phyloP scores from a whole-genome alignment of 2,329 filamentous ascomycete genomes.

The Teratosphaeria pseudoeucalypti region DNA sequence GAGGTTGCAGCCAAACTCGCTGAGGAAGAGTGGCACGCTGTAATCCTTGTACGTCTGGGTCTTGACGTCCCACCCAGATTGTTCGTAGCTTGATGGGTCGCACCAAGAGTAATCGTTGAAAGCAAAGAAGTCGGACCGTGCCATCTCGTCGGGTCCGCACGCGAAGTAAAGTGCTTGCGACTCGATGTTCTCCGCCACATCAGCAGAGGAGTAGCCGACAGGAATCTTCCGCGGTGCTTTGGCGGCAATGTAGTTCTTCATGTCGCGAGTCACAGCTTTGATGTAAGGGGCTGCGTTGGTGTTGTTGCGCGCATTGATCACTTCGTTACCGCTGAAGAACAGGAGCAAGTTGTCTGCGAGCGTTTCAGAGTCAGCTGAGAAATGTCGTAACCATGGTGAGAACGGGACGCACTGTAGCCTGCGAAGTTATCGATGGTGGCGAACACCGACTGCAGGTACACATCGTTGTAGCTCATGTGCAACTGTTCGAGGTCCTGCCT shows the following conservation, averaged over 20 bases:
- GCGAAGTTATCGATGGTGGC: conserved; percentile 77
- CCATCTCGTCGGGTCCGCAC: conserved; percentile 68
- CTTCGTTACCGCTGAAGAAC: conserved; percentile 72
- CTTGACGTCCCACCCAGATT: conserved; percentile 76
- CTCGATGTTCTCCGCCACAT: conserved; percentile 73
- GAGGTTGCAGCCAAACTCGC: conserved; percentile 82
- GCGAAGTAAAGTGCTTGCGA: conserved; percentile 87
- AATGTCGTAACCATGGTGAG: not conserved
- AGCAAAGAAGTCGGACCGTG: conserved; percentile 74
- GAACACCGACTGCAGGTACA: conserved; percentile 77
- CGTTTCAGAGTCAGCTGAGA: not conserved
- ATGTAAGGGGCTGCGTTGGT: conserved; percentile 58
- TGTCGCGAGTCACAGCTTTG: conserved; percentile 64
- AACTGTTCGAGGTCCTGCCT: conserved; percentile 48
- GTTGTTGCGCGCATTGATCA: conserved; percentile 53
- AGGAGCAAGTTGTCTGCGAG: conserved; percentile 62
- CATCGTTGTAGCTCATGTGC: conserved; percentile 45
- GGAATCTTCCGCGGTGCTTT: conserved; percentile 58
- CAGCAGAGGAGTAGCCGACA: conserved; percentile 76
- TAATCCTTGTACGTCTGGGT: conserved; percentile 80
- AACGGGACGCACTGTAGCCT: conserved; percentile 45
- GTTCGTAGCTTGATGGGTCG: conserved; percentile 54
- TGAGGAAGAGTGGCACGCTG: conserved; percentile 82
- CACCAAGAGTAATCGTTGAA: conserved; percentile 89
- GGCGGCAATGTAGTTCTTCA: conserved; percentile 70